Conservation (phyloP, 805 yeast species). For the Lipomyces starkeyi region DNA sequence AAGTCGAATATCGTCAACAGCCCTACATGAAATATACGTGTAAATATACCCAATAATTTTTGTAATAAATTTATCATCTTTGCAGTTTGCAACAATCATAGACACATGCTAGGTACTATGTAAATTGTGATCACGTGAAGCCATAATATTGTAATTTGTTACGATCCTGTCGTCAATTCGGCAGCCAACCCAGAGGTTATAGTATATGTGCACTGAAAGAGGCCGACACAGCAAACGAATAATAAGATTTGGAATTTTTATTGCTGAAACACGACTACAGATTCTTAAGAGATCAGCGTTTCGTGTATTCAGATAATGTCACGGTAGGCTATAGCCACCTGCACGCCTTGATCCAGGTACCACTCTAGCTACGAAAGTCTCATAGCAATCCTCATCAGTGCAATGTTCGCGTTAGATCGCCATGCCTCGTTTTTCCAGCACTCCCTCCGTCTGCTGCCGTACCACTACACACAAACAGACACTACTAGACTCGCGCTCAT, state of each 20-base stretch:
- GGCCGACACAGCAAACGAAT: not conserved
- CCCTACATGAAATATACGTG: too few relatives aligned
- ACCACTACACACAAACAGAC: conserved; percentile 64
- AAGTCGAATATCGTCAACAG: too few relatives aligned
- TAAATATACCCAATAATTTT: too few relatives aligned
- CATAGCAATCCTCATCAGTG: not conserved
- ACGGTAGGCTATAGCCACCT: too few relatives aligned
- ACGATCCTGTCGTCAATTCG: not conserved
- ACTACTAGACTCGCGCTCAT: conserved; percentile 71
- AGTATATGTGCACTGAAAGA: not conserved
- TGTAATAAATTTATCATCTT: too few relatives aligned
- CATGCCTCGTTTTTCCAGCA: conserved; percentile 53
- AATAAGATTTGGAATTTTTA: not conserved
- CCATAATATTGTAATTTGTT: too few relatives aligned
- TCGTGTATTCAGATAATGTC: not conserved
- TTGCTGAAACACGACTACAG: not conserved
- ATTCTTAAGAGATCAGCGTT: not conserved
- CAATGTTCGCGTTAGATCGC: conserved; percentile 13
- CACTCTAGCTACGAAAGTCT: too few relatives aligned
- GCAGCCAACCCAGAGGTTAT: not conserved
- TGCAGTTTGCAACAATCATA: too few relatives aligned
- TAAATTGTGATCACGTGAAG: too few relatives aligned
- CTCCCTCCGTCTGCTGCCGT: conserved; percentile 61
- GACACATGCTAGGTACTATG: too few relatives aligned
- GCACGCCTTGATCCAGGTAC: too few relatives aligned